Conservation (phyloP, 1,284 basidiomycete genomes). For the Paramarasmius palmivorus region DNA sequence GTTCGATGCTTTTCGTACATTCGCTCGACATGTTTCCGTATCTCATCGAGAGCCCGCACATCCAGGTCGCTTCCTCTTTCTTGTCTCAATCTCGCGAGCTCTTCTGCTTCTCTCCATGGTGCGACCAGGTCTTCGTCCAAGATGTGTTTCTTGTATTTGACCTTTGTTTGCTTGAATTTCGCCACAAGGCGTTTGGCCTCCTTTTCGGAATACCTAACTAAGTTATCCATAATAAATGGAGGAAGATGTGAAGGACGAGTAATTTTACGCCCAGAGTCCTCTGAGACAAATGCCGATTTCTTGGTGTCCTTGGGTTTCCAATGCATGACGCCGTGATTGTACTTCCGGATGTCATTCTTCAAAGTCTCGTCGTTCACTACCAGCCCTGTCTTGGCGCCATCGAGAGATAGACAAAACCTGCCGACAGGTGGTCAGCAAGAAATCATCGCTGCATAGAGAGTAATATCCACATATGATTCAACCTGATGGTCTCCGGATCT, state of each 20-base stretch:
- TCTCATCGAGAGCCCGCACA: slow-evolving; percentile 27
- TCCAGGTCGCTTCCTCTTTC: slow-evolving; percentile 12
- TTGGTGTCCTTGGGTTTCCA: slow-evolving; percentile 37
- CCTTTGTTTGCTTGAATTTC: slow-evolving; percentile 32
- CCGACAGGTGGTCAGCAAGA: not conserved
- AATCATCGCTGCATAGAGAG: not conserved
- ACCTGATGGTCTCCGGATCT: slow-evolving; percentile 45
- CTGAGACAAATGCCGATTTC: slow-evolving; percentile 5
- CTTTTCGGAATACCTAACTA: slow-evolving; percentile 30
- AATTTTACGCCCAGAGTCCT: slow-evolving; percentile 17
- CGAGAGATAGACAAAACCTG: slow-evolving; percentile 63
- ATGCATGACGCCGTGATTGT: slow-evolving; percentile 28
- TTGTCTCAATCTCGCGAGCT: slow-evolving; percentile 5
- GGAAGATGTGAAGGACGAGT: slow-evolving; percentile 16
- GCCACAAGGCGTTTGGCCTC: slow-evolving; percentile 16
- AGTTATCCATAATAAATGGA: slow-evolving; percentile 52
- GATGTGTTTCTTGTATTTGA: slow-evolving; percentile 7
- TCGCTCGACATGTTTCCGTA: slow-evolving; percentile 29
- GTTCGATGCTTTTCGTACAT: slow-evolving; percentile 19
- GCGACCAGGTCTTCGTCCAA: slow-evolving; percentile 35
- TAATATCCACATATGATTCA: slow-evolving; percentile 60
- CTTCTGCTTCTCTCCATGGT: slow-evolving; percentile 37
- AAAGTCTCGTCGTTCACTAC: slow-evolving; percentile 36
- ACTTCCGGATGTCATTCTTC: slow-evolving; percentile 27
- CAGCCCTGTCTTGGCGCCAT: slow-evolving; percentile 62